Evolutionary conservation across 2,329 filamentous ascomycete genomes (phyloP), one percentile per base, ranked within the genome.

Genomic region (Xylariaceae sp.): DNA sequence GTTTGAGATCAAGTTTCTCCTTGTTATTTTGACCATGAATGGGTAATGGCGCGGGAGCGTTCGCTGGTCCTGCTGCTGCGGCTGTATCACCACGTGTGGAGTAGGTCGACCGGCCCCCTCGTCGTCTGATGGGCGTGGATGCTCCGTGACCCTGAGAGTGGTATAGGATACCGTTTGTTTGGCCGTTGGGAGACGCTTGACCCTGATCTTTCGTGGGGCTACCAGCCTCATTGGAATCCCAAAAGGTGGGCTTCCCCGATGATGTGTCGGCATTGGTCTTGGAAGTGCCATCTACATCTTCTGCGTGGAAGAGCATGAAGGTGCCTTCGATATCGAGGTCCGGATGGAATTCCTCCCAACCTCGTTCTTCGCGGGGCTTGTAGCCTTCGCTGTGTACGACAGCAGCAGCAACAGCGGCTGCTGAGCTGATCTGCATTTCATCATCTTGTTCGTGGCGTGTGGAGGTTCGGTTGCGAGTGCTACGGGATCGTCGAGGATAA

Each of bases 301-400:
- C 87, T 1, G 92, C 87, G 53, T 83, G 85, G 71, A 92, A 92
- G 2, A 96, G 80, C 66, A 88, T 85, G 64, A 97, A 88, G 3
- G 83, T 84, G 10, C 82, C 82, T 58, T 96, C 91, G 53, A 97
- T 92, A 76, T 97, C 92, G 55, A 99, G 83, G 68, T 97, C 90
- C 0, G 91, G 92, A 74, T 99, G 94, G 65, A 97, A 97, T 73
- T 99, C 94, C 70, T 97, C 92, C 92, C 93, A 99, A 55, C 91
- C 90, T 63, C 93, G 87, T 77, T 99, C 94, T 76, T 99, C 94
- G 70, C 94, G 84, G 37, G 94, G 94, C 73, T 99, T 99, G 76
- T 97, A 97, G 54, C 93, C 92, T 77, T 97, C 94, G 68, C 87
- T 92, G 71, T 96, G 92, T 66, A 91, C 90, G 60, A 94, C 88